Evolutionary conservation across 2,329 filamentous ascomycete species (phyloP), one percentile per base, ranked within the genome.

Genomic region (Xylariaceae sp.): DNA sequence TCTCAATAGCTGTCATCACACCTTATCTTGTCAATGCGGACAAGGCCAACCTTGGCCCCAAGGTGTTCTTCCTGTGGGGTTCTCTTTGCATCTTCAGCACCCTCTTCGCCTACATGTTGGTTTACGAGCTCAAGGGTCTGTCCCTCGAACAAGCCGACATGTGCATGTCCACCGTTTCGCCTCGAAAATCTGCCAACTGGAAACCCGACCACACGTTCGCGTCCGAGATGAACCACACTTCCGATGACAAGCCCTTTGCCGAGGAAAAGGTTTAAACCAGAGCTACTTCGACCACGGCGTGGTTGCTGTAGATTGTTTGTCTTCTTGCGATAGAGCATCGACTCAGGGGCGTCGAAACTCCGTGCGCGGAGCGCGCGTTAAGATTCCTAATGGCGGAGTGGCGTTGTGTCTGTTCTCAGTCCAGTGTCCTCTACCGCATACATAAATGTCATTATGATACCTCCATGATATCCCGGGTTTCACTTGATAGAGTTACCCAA

Each of bases 41-140:
- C 45, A 67, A 70, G 51, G 72, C 70, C 49, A 66, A 74, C 62
- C 61, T 75, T 1, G 72, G 73, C 2, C 65, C 73, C 8, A 68
- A 65, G 50, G 71, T 74, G 48, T 74, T 84, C 76, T 86, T 83
- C 74, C 68, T 86, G 63, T 86, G 83, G 82, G 81, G 82, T 39
- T 74, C 75, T 22, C 77, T 82, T 49, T 85, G 81, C 70, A 74
- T 74, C 54, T 67, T 73, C 45, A 77, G 74, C 54, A 76, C 82
- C 55, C 67, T 80, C 34, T 85, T 81, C 67, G 76, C 80, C 47
- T 83, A 74, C 67, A 72, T 80, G 67, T 70, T 85, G 61, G 76
- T 89, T 57, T 86, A 86, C 57, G 86, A 89, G 73, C 89, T 86
- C 62, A 89, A 89, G 76, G 86, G 86, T 51, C 77, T 89, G 3